Evolutionary conservation across 192 early-diverging fungal genomes (phyloP).

Genomic region (Rhizophlyctis rosea): DNA sequence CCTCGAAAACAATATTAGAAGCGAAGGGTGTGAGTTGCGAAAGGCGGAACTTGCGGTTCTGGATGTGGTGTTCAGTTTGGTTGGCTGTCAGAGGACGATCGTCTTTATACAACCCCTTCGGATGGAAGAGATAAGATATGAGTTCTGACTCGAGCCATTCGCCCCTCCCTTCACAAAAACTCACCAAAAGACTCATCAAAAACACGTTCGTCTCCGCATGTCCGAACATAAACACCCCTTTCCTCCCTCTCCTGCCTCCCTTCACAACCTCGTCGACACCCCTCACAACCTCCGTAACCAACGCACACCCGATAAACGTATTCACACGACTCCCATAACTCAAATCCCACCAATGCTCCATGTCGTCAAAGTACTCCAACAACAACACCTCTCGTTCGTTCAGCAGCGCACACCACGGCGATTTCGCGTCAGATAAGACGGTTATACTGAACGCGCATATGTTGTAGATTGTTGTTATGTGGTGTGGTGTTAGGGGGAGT

Average conservation of each 20-base stretch:
- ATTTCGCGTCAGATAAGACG: neutral
- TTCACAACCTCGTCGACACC: conserved; percentile 1
- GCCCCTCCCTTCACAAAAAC: too few species aligned
- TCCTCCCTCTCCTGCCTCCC: neutral
- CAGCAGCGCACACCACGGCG: conserved; percentile 1
- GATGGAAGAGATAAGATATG: neutral
- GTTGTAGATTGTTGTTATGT: conserved; percentile 1
- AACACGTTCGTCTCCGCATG: conserved; percentile 8
- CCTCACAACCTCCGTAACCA: conserved; percentile 3
- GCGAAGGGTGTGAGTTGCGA: neutral
- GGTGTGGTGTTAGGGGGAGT: neutral
- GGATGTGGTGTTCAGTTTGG: neutral
- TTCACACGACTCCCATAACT: conserved; percentile 4
- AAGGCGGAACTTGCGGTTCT: conserved; percentile 4
- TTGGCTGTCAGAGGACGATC: neutral
- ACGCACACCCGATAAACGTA: neutral
- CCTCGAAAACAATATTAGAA: too few species aligned
- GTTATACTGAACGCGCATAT: conserved; percentile 2
- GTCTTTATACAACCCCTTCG: neutral
- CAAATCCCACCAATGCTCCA: conserved; percentile 8
- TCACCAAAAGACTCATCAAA: neutral
- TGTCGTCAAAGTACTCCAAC: conserved; percentile 7
- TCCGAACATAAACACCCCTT: conserved; percentile 4
- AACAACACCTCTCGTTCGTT: neutral
- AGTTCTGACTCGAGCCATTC: neutral